These are phyloP conservation scores for Firmiana major DNA, from an alignment of 345 rosid species.

Conservation along the genomic window DNA sequence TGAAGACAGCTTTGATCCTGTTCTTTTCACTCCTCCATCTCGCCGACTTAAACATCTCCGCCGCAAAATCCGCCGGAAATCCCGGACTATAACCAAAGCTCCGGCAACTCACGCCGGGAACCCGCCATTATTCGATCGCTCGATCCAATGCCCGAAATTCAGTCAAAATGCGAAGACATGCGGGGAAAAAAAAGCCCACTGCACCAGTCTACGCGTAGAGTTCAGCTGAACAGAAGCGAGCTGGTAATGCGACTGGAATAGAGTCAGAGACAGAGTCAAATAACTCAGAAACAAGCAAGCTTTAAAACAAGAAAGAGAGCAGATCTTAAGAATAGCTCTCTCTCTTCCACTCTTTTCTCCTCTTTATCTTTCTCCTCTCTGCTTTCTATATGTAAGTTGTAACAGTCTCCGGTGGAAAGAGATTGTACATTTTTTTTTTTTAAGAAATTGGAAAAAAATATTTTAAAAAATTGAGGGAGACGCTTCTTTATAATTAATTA, in stretches of 20 bases:
- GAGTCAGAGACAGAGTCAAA: constrained; percentile 18
- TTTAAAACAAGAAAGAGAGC: constrained; percentile 23
- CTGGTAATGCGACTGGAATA: constrained; percentile 22
- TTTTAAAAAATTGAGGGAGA: constrained; percentile 13
- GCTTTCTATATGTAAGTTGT: constrained; percentile 8
- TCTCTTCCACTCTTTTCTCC: not conserved
- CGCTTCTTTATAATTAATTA: constrained; percentile 21
- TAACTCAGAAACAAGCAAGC: constrained; percentile 14
- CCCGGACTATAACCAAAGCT: constrained; percentile 29
- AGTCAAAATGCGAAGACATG: not conserved
- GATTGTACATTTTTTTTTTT: constrained; percentile 10
- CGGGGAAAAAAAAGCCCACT: not conserved
- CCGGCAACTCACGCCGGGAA: constrained; percentile 22
- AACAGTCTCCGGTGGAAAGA: constrained; percentile 17
- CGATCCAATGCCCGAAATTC: constrained; percentile 26
- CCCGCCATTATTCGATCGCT: constrained; percentile 28
- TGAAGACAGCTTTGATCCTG: constrained; percentile 74
- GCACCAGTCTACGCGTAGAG: not conserved
- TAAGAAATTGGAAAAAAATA: not conserved
- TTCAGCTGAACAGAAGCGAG: not conserved
- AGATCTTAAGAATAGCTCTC: constrained; percentile 41
- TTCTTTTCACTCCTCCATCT: constrained; percentile 81
- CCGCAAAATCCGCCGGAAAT: constrained; percentile 15
- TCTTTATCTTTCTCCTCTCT: not conserved
- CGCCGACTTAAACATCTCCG: constrained; percentile 72